These are phyloP conservation scores for Imleria badia DNA, from an alignment of 768 basidiomycete species.

Conservation along the genomic window DNA sequence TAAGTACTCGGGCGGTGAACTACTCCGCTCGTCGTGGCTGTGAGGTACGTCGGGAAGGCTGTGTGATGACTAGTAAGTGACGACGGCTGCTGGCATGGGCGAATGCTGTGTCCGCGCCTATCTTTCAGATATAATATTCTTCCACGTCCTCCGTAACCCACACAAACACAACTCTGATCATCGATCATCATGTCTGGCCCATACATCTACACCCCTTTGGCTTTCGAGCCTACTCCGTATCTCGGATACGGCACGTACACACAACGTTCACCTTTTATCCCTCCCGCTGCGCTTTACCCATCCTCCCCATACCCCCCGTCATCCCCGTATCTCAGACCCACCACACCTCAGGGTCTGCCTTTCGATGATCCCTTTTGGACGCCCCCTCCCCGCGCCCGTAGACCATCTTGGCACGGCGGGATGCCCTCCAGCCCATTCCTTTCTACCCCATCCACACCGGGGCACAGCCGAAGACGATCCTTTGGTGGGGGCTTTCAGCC, in stretches of 20 bases:
- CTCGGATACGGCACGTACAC: constrained; percentile 32
- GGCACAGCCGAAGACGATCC: constrained; percentile 25
- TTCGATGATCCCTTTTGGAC: constrained; percentile 24
- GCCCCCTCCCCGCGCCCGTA: constrained; percentile 34
- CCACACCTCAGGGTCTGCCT: constrained; percentile 26
- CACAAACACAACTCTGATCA: background rate
- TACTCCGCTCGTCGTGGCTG: constrained; percentile 14
- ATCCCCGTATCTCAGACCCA: constrained; percentile 31
- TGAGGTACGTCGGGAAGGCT: constrained; percentile 18
- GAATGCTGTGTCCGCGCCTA: constrained; percentile 16
- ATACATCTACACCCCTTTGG: constrained; percentile 42
- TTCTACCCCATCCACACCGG: constrained; percentile 10
- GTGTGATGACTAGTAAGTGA: constrained; percentile 3
- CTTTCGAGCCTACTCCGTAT: constrained; percentile 37
- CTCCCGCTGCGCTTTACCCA: constrained; percentile 36
- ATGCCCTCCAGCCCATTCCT: constrained; percentile 27
- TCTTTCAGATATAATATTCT: constrained; percentile 20
- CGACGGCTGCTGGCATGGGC: background rate
- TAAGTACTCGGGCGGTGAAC: constrained; percentile 4
- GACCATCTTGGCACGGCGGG: constrained; percentile 46
- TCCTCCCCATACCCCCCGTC: constrained; percentile 36
- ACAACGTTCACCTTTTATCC: constrained; percentile 46
- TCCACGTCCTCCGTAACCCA: background rate
- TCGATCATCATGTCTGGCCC: constrained; percentile 38
- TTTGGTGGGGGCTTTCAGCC: constrained; percentile 25